These are phyloP conservation scores for Heimioporus sp. DNA, from an alignment of 768 basidiomycete species.

Conservation along the genomic window DNA sequence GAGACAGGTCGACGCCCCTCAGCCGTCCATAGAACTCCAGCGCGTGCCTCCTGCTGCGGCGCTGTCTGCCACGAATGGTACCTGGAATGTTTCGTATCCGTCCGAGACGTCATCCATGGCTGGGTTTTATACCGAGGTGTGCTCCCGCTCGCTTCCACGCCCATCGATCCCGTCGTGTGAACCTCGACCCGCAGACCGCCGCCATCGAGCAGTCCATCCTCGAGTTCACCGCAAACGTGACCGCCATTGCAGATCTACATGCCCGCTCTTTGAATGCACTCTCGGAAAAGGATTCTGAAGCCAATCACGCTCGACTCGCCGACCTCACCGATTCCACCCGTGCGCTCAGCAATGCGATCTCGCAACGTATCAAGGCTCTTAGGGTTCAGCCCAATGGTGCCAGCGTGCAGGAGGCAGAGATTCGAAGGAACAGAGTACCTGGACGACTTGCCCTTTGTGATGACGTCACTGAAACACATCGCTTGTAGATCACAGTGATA, in stretches of 20 bases:
- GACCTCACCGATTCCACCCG: constrained; percentile 59
- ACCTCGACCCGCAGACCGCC: constrained; percentile 36
- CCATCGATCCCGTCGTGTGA: not conserved
- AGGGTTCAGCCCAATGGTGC: constrained; percentile 38
- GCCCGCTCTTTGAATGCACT: constrained; percentile 49
- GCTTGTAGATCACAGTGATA: constrained; percentile 51
- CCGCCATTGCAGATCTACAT: constrained; percentile 47
- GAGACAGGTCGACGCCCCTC: constrained; percentile 37
- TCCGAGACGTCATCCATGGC: constrained; percentile 26
- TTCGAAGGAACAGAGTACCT: constrained; percentile 37
- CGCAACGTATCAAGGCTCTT: constrained; percentile 57
- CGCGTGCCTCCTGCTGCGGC: constrained; percentile 9
- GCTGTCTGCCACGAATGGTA: not conserved
- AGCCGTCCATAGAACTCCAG: constrained; percentile 28
- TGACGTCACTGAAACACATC: not conserved
- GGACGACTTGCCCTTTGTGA: not conserved
- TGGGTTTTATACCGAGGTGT: constrained; percentile 34
- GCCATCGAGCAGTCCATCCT: constrained; percentile 46
- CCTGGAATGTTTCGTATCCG: not conserved
- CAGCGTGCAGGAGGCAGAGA: constrained; percentile 42
- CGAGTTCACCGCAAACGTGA: constrained; percentile 45
- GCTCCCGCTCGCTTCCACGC: not conserved
- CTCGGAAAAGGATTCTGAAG: constrained; percentile 43
- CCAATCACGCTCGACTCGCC: constrained; percentile 48
- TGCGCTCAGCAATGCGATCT: constrained; percentile 53